Evolutionary conservation across 306 rosid genomes (phyloP).

Genomic region (Malus fusca): DNA sequence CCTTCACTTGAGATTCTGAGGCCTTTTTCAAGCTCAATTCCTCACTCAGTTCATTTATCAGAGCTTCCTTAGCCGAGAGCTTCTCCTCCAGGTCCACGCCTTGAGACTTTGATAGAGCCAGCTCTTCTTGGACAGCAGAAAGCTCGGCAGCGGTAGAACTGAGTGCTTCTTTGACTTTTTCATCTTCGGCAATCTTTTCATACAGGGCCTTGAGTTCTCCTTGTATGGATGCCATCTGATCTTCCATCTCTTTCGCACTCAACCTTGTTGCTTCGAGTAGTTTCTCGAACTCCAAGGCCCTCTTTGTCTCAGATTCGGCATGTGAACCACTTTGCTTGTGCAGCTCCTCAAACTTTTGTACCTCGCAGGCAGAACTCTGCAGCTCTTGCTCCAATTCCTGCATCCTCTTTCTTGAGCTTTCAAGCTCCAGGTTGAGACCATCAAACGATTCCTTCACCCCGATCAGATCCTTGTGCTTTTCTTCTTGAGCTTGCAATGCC

Average conservation of each 20-base stretch:
- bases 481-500: conserved; percentile 67
- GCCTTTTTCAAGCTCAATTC: conserved; percentile 48
- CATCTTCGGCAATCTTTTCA: conserved; percentile 60
- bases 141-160: conserved; percentile 56
- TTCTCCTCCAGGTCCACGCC: conserved; percentile 40
- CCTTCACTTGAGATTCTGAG: conserved; percentile 61
- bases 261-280: conserved; percentile 59
- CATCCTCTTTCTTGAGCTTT: conserved; percentile 55
- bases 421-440: conserved; percentile 49
- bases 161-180: conserved; percentile 70
- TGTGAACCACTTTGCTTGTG: conserved; percentile 74
- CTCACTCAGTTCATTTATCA: conserved; percentile 41
- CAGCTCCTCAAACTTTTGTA: conserved; percentile 67
- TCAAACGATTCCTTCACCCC: conserved; percentile 69
- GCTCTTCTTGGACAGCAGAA: conserved; percentile 60
- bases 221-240: conserved; percentile 55
- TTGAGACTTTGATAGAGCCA: conserved; percentile 59
- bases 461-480: conserved; percentile 52
- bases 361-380: conserved; percentile 48
- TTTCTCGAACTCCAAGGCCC: conserved; percentile 62
- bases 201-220: conserved; percentile 67
- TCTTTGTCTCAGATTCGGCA: conserved; percentile 68
- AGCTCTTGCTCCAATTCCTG: conserved; percentile 60
- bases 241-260: conserved; percentile 53
- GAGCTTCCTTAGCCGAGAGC: conserved; percentile 49